A percentile compares a stretch with the other conserved stretches of the same genome.
Conservation (phyloP, 805 yeast genomes). For the Blastobotrys attinorum region DNA sequence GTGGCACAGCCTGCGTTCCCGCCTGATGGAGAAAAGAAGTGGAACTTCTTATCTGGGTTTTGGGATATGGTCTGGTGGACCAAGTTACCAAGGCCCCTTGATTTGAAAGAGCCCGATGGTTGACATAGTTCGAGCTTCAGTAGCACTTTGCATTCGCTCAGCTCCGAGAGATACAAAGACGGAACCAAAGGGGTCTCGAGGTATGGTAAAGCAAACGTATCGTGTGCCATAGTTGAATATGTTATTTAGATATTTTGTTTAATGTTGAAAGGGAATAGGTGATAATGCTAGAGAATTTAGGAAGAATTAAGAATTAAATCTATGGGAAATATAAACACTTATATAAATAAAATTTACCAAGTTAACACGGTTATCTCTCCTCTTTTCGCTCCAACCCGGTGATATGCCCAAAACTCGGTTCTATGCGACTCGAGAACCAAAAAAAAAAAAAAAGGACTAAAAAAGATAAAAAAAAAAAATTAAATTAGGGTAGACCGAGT, state of each 20-base stretch:
- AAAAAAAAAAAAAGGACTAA: background rate
- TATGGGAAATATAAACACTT: too few relatives aligned
- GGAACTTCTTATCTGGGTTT: conserved; percentile 40
- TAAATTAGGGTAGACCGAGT: too few relatives aligned
- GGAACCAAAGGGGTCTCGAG: conserved; percentile 66
- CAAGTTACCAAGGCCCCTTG: conserved; percentile 92
- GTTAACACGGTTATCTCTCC: too few relatives aligned
- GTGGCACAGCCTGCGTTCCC: conserved; percentile 98
- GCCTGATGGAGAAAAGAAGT: conserved; percentile 83
- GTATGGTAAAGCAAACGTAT: conserved; percentile 16
- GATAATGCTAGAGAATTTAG: background rate
- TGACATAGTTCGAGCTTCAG: conserved; percentile 79
- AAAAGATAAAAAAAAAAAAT: too few relatives aligned
- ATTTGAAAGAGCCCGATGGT: conserved; percentile 88
- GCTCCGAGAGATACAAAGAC: conserved; percentile 68
- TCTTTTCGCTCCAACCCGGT: too few relatives aligned
- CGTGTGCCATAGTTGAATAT: conserved; percentile 3
- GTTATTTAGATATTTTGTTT: background rate
- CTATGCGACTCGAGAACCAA: too few relatives aligned
- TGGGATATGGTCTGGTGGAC: conserved; percentile 43
- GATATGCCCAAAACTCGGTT: too few relatives aligned
- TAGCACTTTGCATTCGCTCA: conserved; percentile 58
- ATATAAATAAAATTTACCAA: too few relatives aligned
- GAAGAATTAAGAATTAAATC: too few relatives aligned
- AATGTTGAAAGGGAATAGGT: background rate